Evolutionary conservation across 164 flowering plant species (phyloP).

Genomic region (Cinnamomum micranthum): DNA sequence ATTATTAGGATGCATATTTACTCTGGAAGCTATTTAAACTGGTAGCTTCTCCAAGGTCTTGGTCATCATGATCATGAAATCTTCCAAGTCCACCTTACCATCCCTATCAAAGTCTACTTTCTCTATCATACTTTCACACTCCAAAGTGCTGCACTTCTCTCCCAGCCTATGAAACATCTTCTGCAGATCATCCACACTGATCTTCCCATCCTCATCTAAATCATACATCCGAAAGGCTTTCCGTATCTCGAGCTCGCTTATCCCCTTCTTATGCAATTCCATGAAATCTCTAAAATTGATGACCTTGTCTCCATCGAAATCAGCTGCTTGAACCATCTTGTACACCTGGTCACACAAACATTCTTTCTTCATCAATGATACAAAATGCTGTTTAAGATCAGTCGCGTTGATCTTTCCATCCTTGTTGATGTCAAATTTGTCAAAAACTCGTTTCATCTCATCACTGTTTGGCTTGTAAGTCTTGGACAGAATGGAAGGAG

Average conservation of each 20-base stretch:
- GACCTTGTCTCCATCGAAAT: constrained; percentile 66
- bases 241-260: constrained; percentile 45
- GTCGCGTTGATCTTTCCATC: constrained; percentile 71
- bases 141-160: constrained; percentile 56
- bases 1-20: too few relatives aligned
- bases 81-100: constrained; percentile 62
- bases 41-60: constrained; percentile 22
- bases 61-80: constrained; percentile 84
- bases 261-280: constrained; percentile 59
- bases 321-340: constrained; percentile 59
- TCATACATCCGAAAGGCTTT: constrained; percentile 68
- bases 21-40: neutral
- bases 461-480: constrained; percentile 28
- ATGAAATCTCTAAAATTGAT: constrained; percentile 74
- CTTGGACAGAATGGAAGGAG: neutral
- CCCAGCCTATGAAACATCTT: constrained; percentile 54
- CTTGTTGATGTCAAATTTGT: constrained; percentile 56
- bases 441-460: constrained; percentile 64
- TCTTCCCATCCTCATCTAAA: constrained; percentile 64
- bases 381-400: constrained; percentile 51
- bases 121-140: constrained; percentile 58
- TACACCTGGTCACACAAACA: constrained; percentile 35
- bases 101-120: constrained; percentile 67
- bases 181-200: constrained; percentile 62
- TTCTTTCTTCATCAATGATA: constrained; percentile 45